phyloP scores from a whole-genome alignment of 2,329 filamentous ascomycete species.

The Phialophora expanda region DNA sequence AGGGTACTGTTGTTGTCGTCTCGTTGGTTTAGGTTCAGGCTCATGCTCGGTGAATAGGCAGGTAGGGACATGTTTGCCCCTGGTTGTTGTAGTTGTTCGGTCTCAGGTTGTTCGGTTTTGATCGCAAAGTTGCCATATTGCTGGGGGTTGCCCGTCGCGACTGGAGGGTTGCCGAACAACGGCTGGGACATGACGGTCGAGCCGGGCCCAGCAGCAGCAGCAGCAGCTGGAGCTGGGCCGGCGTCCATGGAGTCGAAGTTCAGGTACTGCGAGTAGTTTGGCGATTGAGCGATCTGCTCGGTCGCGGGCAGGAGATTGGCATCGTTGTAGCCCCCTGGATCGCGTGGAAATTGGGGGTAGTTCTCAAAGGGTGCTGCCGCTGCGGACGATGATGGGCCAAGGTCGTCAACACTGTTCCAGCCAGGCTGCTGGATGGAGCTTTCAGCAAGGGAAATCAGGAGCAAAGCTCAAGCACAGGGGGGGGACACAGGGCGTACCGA shows the following conservation, averaged over 20 bases:
- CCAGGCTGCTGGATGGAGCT: slow-evolving; percentile 20
- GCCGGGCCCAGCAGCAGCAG: slow-evolving; percentile 11
- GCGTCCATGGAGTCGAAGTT: slow-evolving; percentile 32
- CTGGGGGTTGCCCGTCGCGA: slow-evolving; percentile 12
- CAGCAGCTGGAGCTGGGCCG: slow-evolving; percentile 17
- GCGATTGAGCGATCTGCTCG: slow-evolving; percentile 28
- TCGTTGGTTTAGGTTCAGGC: not conserved
- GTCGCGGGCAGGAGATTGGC: slow-evolving; percentile 13
- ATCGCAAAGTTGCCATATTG: slow-evolving; percentile 23
- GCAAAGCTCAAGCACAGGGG: slow-evolving; percentile 4
- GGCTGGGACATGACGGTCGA: slow-evolving; percentile 19
- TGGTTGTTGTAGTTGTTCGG: slow-evolving; percentile 6
- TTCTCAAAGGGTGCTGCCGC: slow-evolving; percentile 17
- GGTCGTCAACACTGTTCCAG: slow-evolving; percentile 31
- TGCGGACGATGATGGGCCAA: slow-evolving; percentile 20
- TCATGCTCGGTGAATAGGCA: slow-evolving; percentile 9
- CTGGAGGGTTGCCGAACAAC: slow-evolving; percentile 18
- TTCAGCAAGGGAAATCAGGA: slow-evolving; percentile 16
- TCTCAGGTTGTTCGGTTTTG: slow-evolving; percentile 26
- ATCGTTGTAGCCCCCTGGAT: slow-evolving; percentile 21
- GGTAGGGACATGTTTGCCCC: not conserved
- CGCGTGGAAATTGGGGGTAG: slow-evolving; percentile 21
- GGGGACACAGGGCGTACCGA: slow-evolving; percentile 22
- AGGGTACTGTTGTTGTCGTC: slow-evolving; percentile 6
- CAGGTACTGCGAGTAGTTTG: slow-evolving; percentile 33